Evolutionary conservation across 2,329 filamentous ascomycete species (phyloP), one percentile per base, ranked within the genome.

Genomic region (Colletotrichum orchidophilum): DNA sequence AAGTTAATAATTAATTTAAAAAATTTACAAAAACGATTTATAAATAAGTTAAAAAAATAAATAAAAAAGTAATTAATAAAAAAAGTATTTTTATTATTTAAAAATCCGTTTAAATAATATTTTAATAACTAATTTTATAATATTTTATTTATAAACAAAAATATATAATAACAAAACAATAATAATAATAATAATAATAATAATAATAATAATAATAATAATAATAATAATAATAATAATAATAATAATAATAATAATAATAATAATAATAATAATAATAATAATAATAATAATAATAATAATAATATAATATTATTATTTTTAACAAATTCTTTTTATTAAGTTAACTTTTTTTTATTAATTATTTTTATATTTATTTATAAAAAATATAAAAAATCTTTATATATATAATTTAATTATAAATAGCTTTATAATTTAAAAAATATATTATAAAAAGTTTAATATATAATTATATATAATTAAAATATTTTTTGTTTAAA

Each of bases 191-290:
- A n/a, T n/a, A n/a, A n/a, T n/a, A n/a, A n/a, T n/a, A n/a, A n/a
- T n/a, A n/a, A n/a, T n/a, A n/a, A n/a, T n/a, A n/a, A n/a, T n/a
- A n/a, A n/a, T n/a, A n/a, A n/a, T n/a, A n/a, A n/a, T n/a, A n/a
- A n/a, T n/a, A n/a, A n/a, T n/a, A n/a, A n/a, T n/a, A n/a, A n/a
- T n/a, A n/a, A n/a, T n/a, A n/a, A n/a, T n/a, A n/a, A n/a, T n/a
- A n/a, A n/a, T n/a, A n/a, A n/a, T n/a, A n/a, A n/a, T n/a, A n/a
- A n/a, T n/a, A n/a, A n/a, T n/a, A n/a, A 21, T 24, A 50, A 5
- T 27, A 42, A 71, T 61, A 66, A 46, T 24, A 60, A 59, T 42
- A 42, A 59, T 35, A 39, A 35, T 39, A 59, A 66, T 35, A 57
- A 63, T 29, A 31, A 26, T 54, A 62, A 11, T 15, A 50, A 15